These are phyloP conservation scores for Cystobasidium slooffiae DNA, from an alignment of 1,284 basidiomycete genomes.

Conservation along the genomic window DNA sequence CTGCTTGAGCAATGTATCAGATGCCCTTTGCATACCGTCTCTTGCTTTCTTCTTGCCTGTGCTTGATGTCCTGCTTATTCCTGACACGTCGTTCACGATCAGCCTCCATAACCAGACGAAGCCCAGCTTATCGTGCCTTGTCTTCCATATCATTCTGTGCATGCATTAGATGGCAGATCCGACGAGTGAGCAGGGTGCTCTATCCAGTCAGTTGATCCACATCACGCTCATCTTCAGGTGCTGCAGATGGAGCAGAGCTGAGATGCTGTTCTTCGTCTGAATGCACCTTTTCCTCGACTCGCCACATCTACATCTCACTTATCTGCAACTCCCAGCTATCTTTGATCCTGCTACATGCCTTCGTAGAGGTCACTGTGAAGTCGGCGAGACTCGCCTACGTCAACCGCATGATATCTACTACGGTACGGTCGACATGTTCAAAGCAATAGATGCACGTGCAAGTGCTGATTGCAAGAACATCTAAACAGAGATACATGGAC, in stretches of 20 bases:
- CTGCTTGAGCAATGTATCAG: background rate
- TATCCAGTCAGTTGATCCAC: no score
- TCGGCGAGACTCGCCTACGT: slow-evolving; percentile 18
- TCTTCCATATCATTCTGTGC: background rate
- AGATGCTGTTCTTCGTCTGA: background rate
- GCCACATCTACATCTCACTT: background rate
- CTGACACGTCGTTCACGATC: no score
- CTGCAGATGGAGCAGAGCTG: background rate
- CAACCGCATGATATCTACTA: slow-evolving; percentile 49
- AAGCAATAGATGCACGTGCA: background rate
- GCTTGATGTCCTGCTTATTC: no score
- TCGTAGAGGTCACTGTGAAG: slow-evolving; percentile 27
- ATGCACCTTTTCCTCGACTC: background rate
- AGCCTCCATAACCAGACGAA: no score
- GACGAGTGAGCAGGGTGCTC: no score
- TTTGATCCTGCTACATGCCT: slow-evolving; percentile 37
- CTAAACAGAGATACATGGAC: slow-evolving; percentile 48
- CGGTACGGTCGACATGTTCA: slow-evolving; percentile 30
- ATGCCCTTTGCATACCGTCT: no score
- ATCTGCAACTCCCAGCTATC: slow-evolving; percentile 13
- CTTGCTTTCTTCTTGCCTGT: no score
- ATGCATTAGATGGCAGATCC: background rate
- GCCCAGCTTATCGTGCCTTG: background rate
- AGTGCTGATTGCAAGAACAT: background rate
- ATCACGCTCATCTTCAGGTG: background rate